Base-by-base conservation (phyloP, 2,329 filamentous ascomycete species). In the Nannizzia gypsea region DNA sequence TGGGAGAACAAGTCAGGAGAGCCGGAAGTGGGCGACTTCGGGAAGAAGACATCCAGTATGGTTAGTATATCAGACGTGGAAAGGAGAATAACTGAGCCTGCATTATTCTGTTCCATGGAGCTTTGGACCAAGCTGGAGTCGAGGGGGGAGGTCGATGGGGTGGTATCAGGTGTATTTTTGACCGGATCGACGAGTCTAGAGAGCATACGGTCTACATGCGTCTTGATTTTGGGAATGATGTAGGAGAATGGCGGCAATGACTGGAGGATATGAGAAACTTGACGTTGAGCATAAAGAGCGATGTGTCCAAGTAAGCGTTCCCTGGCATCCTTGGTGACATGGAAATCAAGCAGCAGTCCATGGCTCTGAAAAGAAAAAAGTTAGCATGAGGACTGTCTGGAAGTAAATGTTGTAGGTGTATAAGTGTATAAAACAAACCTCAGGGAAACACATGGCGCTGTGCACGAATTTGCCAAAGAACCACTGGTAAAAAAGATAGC, bases 401-500 rank as follows among this genome's bases (percentile, higher is more conserved):
- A 34, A 31, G 11, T 36, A 36, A 11, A 36, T 11, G 13, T 36
- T 3, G 31, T 36, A 36, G 1, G 2, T 13, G 2, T 36, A 2
- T 8, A 50, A 63, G 2, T 13, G 2, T 36, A 2, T 8, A 50
- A 63, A 57, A 64, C 69, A 66, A 79, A 84, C 90, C 80, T 99
- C 93, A 9, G 93, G 93, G 68, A 93, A 88, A 55, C 90, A 88
- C 68, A 97, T 83, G 58, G 90, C 86, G 66, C 88, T 87, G 54
- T 89, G 81, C 38, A 97, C 78, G 73, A 93, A 96, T 57, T 87
- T 86, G 63, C 90, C 88, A 71, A 97, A 96, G 63, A 96, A 85
- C 85, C 92, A 99, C 70, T 91, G 88, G 67, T 87, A 89, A 64
- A 96, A 85, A 65, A 97, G 82, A 77, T 91, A 95, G 66, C 85